phyloP scores from a whole-genome alignment of 768 basidiomycete species.

The Leccinum boreale region DNA sequence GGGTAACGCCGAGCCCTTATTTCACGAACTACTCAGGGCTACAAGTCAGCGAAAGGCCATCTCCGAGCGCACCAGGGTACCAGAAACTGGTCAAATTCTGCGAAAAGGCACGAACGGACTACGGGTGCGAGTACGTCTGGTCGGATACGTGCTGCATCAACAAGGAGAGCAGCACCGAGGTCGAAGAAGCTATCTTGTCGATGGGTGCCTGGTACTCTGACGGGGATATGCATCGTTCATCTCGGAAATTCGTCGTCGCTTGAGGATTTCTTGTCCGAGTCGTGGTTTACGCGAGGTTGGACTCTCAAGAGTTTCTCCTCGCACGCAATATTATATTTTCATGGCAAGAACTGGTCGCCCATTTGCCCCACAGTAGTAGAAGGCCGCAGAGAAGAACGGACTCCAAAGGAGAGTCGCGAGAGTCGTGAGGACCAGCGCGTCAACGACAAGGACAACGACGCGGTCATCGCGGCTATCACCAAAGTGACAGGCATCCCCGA shows the following conservation, averaged over 20 bases:
- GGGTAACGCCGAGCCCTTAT: constrained; percentile 20
- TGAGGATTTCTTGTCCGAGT: constrained; percentile 21
- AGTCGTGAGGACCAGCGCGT: constrained; percentile 13
- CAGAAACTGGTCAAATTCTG: constrained; percentile 27
- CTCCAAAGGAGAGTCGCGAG: neutral
- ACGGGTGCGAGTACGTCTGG: constrained; percentile 28
- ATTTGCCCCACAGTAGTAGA: constrained; percentile 14
- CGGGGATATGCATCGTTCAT: constrained; percentile 22
- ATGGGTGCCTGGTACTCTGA: constrained; percentile 24
- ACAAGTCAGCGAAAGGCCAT: constrained; percentile 11
- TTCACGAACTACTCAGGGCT: constrained; percentile 19
- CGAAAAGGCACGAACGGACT: constrained; percentile 23
- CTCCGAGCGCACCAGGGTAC: constrained; percentile 20
- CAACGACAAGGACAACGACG: constrained; percentile 24
- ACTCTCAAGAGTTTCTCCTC: constrained; percentile 24
- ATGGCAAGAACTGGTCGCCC: constrained; percentile 22
- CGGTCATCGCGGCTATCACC: constrained; percentile 12
- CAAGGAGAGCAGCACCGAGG: constrained; percentile 24
- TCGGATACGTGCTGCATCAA: constrained; percentile 28
- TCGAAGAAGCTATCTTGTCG: constrained; percentile 27
- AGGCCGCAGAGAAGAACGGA: constrained; percentile 16
- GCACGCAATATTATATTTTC: constrained; percentile 21
- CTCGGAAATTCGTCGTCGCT: constrained; percentile 17
- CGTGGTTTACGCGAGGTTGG: constrained; percentile 27
- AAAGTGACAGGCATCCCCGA: constrained; percentile 21